These are phyloP conservation scores for Debaryomyces coudertii DNA, from an alignment of 1,139 yeast species.

Conservation along the genomic window DNA sequence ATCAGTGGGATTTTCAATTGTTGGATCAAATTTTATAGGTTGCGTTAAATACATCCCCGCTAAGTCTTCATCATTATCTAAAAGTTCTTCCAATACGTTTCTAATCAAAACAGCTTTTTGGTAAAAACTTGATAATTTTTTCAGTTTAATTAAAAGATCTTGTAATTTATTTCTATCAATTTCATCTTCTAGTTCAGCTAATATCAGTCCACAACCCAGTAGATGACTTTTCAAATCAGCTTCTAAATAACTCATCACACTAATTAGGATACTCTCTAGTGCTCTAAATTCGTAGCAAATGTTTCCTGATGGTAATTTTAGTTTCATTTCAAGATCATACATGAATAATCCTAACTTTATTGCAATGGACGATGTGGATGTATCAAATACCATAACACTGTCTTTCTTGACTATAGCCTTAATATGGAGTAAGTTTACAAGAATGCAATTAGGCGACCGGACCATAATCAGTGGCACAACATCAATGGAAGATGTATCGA, in stretches of 20 bases:
- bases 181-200: conserved; percentile 81
- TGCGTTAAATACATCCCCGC: conserved; percentile 80
- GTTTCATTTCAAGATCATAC: conserved; percentile 82
- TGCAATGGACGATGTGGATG: conserved; percentile 57
- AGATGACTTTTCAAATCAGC: conserved; percentile 82
- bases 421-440: conserved; percentile 81
- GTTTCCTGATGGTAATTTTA: conserved; percentile 47
- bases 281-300: conserved; percentile 83
- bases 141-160: conserved; percentile 77
- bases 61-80: conserved; percentile 88
- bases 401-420: conserved; percentile 85
- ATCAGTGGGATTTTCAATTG: conserved; percentile 37
- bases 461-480: conserved; percentile 87
- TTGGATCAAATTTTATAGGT: conserved; percentile 27
- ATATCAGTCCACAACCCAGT: conserved; percentile 71
- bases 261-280: conserved; percentile 81
- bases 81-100: conserved; percentile 80
- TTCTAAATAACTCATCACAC: conserved; percentile 80
- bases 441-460: conserved; percentile 69
- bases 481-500: conserved; percentile 87
- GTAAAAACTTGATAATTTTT: conserved; percentile 75
- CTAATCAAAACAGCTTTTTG: conserved; percentile 85
- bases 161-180: conserved; percentile 84
- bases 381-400: conserved; percentile 80
- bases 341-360: conserved; percentile 75